These are phyloP conservation scores for Wickerhamiella sorbophila DNA, from an alignment of 805 yeast species.

Conservation along the genomic window DNA sequence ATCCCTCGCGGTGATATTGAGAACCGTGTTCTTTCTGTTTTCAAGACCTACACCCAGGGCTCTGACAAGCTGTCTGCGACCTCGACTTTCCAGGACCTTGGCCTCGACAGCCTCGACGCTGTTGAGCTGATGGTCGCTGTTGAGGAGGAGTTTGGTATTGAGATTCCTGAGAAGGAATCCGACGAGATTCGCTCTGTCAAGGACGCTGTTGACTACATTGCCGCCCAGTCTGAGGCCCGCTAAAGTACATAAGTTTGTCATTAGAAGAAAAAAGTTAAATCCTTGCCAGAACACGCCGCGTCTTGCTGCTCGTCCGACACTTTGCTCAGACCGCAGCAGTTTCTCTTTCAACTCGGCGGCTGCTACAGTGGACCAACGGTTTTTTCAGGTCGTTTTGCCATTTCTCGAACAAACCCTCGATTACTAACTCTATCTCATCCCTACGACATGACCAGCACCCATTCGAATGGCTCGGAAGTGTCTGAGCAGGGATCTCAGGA, in stretches of 20 bases:
- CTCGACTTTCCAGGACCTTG: constrained; percentile 43
- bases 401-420: no score
- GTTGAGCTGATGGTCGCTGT: constrained; percentile 93
- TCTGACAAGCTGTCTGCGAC: constrained; percentile 26
- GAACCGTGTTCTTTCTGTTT: constrained; percentile 66
- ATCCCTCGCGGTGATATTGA: constrained; percentile 68
- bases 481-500: no score
- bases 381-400: no score
- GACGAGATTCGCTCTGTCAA: constrained; percentile 88
- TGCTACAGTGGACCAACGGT: no score
- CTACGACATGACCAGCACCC: no score
- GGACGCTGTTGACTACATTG: constrained; percentile 81
- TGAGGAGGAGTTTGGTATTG: constrained; percentile 67
- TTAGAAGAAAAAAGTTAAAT: background rate
- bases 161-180: constrained; percentile 49
- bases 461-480: no score
- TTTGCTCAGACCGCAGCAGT: no score
- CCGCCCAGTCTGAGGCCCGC: constrained; percentile 35
- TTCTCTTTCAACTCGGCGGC: no score
- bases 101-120: constrained; percentile 86
- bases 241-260: constrained; percentile 9
- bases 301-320: no score
- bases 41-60: constrained; percentile 27
- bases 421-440: no score
- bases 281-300: no score